phyloP scores from a whole-genome alignment of 345 rosid genomes.

The Melastoma malabathricum region DNA sequence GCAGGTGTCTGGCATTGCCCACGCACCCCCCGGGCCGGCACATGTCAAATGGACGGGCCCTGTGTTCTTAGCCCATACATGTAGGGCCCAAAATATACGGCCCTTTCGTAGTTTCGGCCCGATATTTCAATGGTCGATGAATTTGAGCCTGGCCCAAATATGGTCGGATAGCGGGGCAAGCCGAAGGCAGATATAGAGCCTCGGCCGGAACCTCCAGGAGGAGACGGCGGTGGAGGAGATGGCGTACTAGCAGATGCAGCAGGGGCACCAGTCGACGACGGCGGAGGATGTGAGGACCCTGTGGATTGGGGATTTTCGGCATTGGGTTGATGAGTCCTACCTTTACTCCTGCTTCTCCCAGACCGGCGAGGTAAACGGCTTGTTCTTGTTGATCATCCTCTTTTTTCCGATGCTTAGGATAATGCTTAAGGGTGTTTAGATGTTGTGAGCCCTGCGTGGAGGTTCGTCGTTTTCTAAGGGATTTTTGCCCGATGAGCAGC shows the following conservation, averaged over 20 bases:
- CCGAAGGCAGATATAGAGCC: too few species aligned
- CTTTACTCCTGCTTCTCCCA: conserved; percentile 83
- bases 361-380: conserved; percentile 70
- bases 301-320: conserved; percentile 96
- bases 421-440: not conserved
- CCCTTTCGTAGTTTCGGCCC: too few species aligned
- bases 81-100: too few species aligned
- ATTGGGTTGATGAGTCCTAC: conserved; percentile 84
- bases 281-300: conserved; percentile 89
- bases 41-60: too few species aligned
- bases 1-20: too few species aligned
- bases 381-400: not conserved
- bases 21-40: too few species aligned
- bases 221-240: not conserved
- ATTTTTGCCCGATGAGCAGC: conserved; percentile 24
- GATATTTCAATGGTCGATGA: too few species aligned
- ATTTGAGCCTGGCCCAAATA: too few species aligned
- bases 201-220: not conserved
- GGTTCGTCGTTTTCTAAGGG: too few species aligned
- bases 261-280: conserved; percentile 72
- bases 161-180: too few species aligned
- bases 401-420: not conserved
- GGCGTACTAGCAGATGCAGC: conserved; percentile 14
- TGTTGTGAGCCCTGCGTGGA: not conserved
- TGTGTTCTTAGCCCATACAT: too few species aligned